Conservation (phyloP, 768 basidiomycete species). For the Russula abietina region DNA sequence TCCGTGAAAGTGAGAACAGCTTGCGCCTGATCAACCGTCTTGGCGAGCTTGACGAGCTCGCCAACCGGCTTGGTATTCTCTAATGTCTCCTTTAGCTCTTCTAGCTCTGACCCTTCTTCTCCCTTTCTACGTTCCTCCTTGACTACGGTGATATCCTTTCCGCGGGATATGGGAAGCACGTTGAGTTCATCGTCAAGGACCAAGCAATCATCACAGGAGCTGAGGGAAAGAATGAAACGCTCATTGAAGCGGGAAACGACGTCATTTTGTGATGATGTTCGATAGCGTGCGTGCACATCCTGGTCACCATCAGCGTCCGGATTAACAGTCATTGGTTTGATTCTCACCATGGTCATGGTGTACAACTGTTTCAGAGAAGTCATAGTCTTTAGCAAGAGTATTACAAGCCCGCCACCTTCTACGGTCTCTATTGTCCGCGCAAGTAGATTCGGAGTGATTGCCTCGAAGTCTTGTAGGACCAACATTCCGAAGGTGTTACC, state of each 20-base stretch:
- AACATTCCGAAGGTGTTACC: constrained; percentile 98
- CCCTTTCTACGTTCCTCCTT: constrained; percentile 45
- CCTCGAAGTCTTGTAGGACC: constrained; percentile 95
- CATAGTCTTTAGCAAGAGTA: constrained; percentile 93
- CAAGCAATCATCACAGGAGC: constrained; percentile 86
- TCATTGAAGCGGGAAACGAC: constrained; percentile 97
- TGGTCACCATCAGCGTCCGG: constrained; percentile 30
- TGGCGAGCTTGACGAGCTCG: constrained; percentile 82
- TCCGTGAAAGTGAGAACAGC: constrained; percentile 93
- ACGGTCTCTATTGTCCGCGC: constrained; percentile 98
- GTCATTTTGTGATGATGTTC: constrained; percentile 84
- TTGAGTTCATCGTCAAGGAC: constrained; percentile 97
- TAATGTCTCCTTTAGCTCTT: constrained; percentile 70
- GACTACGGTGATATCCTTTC: constrained; percentile 81
- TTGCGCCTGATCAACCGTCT: constrained; percentile 92
- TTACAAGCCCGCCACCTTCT: constrained; percentile 87
- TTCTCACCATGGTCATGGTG: constrained; percentile 69
- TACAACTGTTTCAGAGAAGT: constrained; percentile 86
- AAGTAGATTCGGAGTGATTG: constrained; percentile 93
- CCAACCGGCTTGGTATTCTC: constrained; percentile 82
- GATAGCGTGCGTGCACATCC: constrained; percentile 95
- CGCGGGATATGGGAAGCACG: constrained; percentile 90
- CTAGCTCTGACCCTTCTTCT: constrained; percentile 58
- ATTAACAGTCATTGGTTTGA: neutral
- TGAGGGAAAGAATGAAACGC: constrained; percentile 95